Evolutionary conservation across 2,329 filamentous ascomycete genomes (phyloP).

Genomic region (Pseudogymnoascus sp.): DNA sequence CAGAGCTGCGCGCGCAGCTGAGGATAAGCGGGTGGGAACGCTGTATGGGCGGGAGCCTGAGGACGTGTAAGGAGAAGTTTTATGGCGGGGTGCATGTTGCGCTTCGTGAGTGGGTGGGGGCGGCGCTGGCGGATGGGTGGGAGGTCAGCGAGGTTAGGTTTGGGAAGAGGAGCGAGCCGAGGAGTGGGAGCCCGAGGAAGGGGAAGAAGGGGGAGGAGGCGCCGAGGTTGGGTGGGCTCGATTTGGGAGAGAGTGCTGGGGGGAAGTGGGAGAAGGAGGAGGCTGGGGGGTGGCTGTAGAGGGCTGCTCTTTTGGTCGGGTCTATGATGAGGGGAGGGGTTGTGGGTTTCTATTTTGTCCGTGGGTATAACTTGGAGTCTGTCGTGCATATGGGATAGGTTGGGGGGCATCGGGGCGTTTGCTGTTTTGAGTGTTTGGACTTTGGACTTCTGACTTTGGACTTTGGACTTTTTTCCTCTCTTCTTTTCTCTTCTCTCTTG

Average conservation of each 20-base stretch:
- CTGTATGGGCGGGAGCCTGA: constrained; percentile 72
- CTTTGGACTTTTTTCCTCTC: neutral
- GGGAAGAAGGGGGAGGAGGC: constrained; percentile 44
- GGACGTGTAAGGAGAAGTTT: constrained; percentile 96
- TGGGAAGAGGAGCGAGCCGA: constrained; percentile 48
- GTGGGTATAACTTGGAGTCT: neutral
- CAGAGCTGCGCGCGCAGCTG: constrained; percentile 67
- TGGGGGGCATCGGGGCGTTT: neutral
- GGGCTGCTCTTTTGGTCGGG: neutral
- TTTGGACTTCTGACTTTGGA: neutral
- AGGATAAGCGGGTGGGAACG: constrained; percentile 85
- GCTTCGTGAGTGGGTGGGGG: constrained; percentile 81
- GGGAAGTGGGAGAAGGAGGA: constrained; percentile 11
- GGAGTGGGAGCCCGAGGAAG: constrained; percentile 33
- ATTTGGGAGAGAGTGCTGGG: constrained; percentile 37
- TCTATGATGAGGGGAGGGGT: neutral
- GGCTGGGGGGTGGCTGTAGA: constrained; percentile 11
- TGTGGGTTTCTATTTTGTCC: neutral
- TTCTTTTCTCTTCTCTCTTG: neutral
- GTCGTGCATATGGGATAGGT: neutral
- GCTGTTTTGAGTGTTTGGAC: neutral
- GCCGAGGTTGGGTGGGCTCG: constrained; percentile 54
- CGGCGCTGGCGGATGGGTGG: constrained; percentile 83
- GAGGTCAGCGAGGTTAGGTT: constrained; percentile 71
- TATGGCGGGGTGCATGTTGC: constrained; percentile 88